A percentile compares a stretch with the other conserved stretches of the same genome.
Evolutionary conservation across 495 filamentous ascomycete species (phyloP).

Genomic region (Corynascus novoguineensis): DNA sequence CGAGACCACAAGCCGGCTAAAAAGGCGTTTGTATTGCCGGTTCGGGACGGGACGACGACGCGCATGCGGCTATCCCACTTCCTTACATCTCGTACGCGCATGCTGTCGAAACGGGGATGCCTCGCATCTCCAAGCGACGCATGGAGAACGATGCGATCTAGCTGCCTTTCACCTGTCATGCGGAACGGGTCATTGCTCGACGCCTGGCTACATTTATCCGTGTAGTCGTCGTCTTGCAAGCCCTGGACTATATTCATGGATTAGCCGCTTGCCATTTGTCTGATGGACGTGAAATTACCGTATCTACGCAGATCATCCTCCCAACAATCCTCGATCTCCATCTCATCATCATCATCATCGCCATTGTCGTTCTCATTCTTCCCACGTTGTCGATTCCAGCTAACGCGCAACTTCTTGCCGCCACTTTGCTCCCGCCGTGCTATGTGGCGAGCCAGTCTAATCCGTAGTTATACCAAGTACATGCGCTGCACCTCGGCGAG

Average conservation of each 20-base stretch:
- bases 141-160: not conserved
- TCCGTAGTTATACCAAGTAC: not conserved
- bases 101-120: not conserved
- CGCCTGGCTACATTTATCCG: not conserved
- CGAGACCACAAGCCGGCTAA: not conserved
- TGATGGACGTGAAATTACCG: not conserved
- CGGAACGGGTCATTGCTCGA: not conserved
- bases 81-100: not conserved
- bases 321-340: not conserved
- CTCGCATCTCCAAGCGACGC: not conserved
- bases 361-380: not conserved
- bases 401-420: not conserved
- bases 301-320: not conserved
- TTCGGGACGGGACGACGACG: not conserved
- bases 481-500: not conserved
- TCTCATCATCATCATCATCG: not conserved
- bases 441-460: not conserved
- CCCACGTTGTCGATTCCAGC: not conserved
- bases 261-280: not conserved
- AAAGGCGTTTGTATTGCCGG: not conserved
- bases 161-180: not conserved
- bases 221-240: not conserved
- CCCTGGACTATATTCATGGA: not conserved
- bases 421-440: not conserved
- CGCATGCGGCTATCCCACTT: not conserved